Evolutionary conservation across 2,329 filamentous ascomycete species (phyloP), one percentile per base, ranked within the genome.

Genomic region (Cladosporium sp.): DNA sequence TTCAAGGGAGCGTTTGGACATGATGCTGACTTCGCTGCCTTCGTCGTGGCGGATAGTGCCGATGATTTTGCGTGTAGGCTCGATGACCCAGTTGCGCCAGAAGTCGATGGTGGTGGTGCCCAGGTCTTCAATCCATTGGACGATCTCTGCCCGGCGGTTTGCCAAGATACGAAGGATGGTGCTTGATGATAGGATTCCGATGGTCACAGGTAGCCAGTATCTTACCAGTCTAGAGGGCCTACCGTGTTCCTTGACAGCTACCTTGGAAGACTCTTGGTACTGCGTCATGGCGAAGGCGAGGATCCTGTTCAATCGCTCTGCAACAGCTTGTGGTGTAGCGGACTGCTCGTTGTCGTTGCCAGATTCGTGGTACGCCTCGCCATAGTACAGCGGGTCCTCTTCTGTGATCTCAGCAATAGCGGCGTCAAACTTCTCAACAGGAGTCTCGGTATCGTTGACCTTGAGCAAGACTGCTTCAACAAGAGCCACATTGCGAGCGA

Each of bases 11-110:
- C 93, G 88, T 59, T 91, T 90, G 75, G 91, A 97, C 89, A 99
- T 94, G 63, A 99, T 89, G 44, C 93, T 94, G 63, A 99, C 93
- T 70, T 97, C 93, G 69, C 91, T 96, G 64, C 86, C 88, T 66
- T 90, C 86, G 67, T 97, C 91, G 71, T 97, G 94, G 4, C 93
- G 86, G 64, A 99, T 97, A 0, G 94, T 99, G 49, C 88, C 86
- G 58, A 99, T 83, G 17, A 99, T 81, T 70, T 91, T 93, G 65
- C 85, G 85, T 0, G 85, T 80, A 0, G 94, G 94, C 62, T 96
- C 88, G 10, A 99, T 78, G 3, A 99, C 88, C 94, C 94, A 99
- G 71, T 99, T 99, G 60, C 86, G 80, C 89, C 92, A 97, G 70
- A 99, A 99, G 72, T 96, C 93, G 55, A 89, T 82, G 1, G 86